Conservation (phyloP, 768 basidiomycete genomes). For the Mrakia frigida region DNA sequence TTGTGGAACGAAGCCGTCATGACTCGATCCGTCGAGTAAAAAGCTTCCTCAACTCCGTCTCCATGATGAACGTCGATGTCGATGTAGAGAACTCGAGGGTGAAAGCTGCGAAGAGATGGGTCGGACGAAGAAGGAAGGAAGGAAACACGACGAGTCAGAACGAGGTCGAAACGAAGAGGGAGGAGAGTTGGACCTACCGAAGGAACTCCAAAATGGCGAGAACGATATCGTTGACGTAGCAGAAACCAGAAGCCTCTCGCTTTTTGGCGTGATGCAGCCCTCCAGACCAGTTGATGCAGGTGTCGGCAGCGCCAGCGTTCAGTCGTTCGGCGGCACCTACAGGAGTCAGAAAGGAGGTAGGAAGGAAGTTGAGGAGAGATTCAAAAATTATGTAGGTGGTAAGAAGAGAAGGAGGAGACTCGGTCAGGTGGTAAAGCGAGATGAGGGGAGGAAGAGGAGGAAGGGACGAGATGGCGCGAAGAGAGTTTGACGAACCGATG, state of each 20-base stretch:
- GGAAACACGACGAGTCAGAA: slow-evolving; percentile 1
- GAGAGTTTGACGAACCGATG: slow-evolving; percentile 56
- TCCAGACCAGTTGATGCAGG: slow-evolving; percentile 94
- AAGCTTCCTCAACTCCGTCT: slow-evolving; percentile 97
- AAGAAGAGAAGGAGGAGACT: too few species aligned
- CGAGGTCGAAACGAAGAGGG: not conserved
- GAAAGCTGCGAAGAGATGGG: slow-evolving; percentile 37
- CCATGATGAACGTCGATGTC: slow-evolving; percentile 99
- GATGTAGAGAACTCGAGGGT: slow-evolving; percentile 83
- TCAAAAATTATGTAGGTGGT: too few species aligned
- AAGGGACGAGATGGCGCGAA: not conserved
- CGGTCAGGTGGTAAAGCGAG: too few species aligned
- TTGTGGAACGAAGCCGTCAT: slow-evolving; percentile 98
- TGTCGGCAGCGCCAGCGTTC: slow-evolving; percentile 69
- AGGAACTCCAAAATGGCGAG: slow-evolving; percentile 88
- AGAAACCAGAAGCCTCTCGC: slow-evolving; percentile 94
- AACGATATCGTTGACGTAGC: slow-evolving; percentile 94
- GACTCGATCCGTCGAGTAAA: slow-evolving; percentile 93
- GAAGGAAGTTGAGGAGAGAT: not conserved
- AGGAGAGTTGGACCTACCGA: slow-evolving; percentile 53
- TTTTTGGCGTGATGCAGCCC: slow-evolving; percentile 99
- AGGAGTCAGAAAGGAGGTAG: not conserved
- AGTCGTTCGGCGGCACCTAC: slow-evolving; percentile 75
- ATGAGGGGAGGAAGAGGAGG: too few species aligned
- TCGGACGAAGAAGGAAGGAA: not conserved